These are phyloP conservation scores for Tricladium varicosporioides DNA, from an alignment of 2,329 filamentous ascomycete species.

Conservation along the genomic window DNA sequence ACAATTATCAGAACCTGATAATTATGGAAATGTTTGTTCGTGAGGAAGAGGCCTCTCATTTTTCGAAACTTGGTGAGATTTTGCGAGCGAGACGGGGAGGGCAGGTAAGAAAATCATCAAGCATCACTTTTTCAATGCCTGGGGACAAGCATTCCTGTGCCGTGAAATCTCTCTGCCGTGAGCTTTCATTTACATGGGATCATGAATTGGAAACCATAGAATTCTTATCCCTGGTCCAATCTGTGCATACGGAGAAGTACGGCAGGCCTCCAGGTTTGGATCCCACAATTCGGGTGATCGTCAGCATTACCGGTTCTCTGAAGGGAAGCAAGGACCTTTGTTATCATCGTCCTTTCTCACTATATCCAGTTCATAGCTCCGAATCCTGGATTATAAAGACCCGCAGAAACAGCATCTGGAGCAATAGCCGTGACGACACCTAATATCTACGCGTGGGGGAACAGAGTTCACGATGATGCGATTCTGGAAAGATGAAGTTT, in stretches of 20 bases:
- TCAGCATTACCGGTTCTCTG: conserved; percentile 13
- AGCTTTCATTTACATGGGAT: neutral
- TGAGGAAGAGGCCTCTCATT: neutral
- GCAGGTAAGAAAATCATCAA: neutral
- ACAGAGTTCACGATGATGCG: neutral
- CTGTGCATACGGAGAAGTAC: neutral
- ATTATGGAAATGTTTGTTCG: neutral
- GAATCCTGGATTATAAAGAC: neutral
- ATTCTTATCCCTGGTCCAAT: neutral
- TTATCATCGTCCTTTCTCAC: neutral
- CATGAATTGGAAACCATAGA: neutral
- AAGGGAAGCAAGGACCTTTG: neutral
- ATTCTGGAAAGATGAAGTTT: neutral
- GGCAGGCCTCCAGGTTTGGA: neutral
- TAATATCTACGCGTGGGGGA: conserved; percentile 2
- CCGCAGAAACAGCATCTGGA: conserved; percentile 2
- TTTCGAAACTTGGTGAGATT: neutral
- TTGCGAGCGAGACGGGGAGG: neutral
- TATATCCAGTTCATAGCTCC: conserved; percentile 6
- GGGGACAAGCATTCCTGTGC: neutral
- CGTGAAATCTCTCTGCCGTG: neutral
- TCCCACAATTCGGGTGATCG: conserved; percentile 24
- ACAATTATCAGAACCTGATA: neutral
- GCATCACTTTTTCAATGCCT: neutral
- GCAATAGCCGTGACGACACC: conserved; percentile 7